These are phyloP conservation scores for Cyberlindnera petersonii DNA, from an alignment of 805 yeast genomes.

Conservation along the genomic window DNA sequence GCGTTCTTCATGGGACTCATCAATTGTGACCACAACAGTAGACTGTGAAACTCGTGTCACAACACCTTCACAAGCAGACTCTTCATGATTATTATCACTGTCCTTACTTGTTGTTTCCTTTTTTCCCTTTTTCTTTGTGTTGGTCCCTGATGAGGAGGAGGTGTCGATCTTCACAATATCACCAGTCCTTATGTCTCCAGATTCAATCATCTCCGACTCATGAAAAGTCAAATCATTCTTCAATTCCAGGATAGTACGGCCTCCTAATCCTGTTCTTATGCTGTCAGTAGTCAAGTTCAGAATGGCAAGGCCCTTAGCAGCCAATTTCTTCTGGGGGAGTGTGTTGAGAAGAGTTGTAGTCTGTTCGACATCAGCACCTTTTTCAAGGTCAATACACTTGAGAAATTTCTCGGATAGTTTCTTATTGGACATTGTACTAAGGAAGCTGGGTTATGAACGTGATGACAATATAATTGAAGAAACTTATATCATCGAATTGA, in stretches of 20 bases:
- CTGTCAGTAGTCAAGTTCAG: constrained; percentile 58
- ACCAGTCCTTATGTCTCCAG: constrained; percentile 62
- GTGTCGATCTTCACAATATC: constrained; percentile 67
- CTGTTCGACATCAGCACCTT: constrained; percentile 24
- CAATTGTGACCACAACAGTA: constrained; percentile 55
- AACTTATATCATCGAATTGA: too few species aligned
- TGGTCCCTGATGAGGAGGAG: constrained; percentile 23
- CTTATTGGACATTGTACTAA: constrained; percentile 6
- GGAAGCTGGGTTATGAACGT: too few species aligned
- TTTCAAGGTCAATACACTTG: constrained; percentile 18
- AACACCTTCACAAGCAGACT: constrained; percentile 52
- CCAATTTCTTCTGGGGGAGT: constrained; percentile 61
- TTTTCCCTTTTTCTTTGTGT: constrained; percentile 14
- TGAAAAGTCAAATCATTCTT: constrained; percentile 46
- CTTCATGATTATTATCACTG: constrained; percentile 20
- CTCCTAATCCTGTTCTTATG: constrained; percentile 74
- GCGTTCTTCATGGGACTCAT: constrained; percentile 49
- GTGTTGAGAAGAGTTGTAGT: constrained; percentile 37
- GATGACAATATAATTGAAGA: too few species aligned
- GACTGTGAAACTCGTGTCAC: constrained; percentile 49
- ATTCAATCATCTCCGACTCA: constrained; percentile 32
- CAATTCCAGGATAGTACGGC: constrained; percentile 65
- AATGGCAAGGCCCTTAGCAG: constrained; percentile 70
- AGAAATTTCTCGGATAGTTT: constrained; percentile 20
- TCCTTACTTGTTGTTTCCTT: constrained; percentile 19